A percentile compares a stretch with the other conserved stretches of the same genome.
These are phyloP conservation scores for Plenodomus lindquistii DNA, from an alignment of 2,329 filamentous ascomycete genomes.

Conservation along the genomic window DNA sequence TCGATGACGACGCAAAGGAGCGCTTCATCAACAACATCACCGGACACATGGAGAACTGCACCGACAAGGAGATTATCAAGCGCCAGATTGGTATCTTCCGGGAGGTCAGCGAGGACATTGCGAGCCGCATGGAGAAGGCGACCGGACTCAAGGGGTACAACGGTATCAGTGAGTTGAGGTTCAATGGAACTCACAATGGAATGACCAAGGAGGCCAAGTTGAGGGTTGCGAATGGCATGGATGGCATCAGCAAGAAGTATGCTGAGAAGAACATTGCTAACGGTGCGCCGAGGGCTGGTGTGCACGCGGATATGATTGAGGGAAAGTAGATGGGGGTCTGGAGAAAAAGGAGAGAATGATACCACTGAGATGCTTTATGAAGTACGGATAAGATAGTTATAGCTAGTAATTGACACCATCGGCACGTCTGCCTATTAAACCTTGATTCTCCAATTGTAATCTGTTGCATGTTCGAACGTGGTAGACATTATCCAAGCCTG, in stretches of 20 bases:
- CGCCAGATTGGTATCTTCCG: constrained; percentile 68
- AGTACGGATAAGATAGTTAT: too few species aligned
- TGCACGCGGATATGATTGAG: constrained; percentile 34
- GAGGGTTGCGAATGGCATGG: constrained; percentile 57
- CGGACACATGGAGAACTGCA: constrained; percentile 64
- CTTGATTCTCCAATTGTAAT: too few species aligned
- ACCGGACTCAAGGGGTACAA: constrained; percentile 65
- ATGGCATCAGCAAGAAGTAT: constrained; percentile 13
- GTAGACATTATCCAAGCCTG: too few species aligned
- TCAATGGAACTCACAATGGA: constrained; percentile 66
- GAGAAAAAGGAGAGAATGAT: too few species aligned
- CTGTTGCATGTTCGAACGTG: too few species aligned
- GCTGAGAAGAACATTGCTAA: constrained; percentile 48
- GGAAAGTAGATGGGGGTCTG: too few species aligned
- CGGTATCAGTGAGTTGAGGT: constrained; percentile 58
- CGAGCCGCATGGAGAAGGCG: constrained; percentile 62
- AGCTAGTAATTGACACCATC: too few species aligned
- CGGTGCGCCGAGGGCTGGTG: constrained; percentile 53
- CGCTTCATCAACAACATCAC: constrained; percentile 64
- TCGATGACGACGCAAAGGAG: constrained; percentile 60
- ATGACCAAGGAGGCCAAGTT: constrained; percentile 56
- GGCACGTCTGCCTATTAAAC: too few species aligned
- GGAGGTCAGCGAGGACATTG: constrained; percentile 63
- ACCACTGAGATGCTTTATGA: too few species aligned
- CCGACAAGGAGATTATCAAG: constrained; percentile 64